Evolutionary conservation across 305 asterid genomes (phyloP).

Genomic region (Fraxinus xanthoxyloides): DNA sequence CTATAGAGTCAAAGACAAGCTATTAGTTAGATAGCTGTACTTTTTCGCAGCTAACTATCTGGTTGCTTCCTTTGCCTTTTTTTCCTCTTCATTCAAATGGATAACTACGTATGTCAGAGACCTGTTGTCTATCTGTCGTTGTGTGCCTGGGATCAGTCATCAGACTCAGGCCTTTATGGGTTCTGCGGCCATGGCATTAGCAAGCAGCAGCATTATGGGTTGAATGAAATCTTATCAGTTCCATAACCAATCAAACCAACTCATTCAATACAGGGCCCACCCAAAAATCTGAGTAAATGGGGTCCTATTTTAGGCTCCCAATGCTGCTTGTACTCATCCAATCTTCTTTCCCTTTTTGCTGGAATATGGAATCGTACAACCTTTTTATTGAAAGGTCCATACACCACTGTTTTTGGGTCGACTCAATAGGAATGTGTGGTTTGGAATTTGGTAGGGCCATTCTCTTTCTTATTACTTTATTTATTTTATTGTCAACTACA

Average conservation of each 20-base stretch:
- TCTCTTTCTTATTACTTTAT: not conserved
- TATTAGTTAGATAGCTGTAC: not conserved
- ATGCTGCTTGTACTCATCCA: not conserved
- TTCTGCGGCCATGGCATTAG: not conserved
- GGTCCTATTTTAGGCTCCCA: not conserved
- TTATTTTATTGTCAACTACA: not conserved
- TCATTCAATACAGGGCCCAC: constrained; percentile 13
- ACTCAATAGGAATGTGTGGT: not conserved
- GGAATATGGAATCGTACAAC: not conserved
- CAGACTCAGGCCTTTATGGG: not conserved
- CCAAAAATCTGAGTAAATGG: not conserved
- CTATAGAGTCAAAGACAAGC: not conserved
- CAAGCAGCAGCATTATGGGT: not conserved
- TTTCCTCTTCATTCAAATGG: not conserved
- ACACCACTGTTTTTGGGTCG: not conserved
- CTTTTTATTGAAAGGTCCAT: not conserved
- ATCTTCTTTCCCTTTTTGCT: not conserved
- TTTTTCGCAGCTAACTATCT: not conserved
- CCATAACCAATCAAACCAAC: constrained; percentile 25
- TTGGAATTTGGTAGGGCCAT: not conserved
- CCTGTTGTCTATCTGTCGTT: not conserved
- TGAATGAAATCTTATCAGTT: constrained; percentile 14
- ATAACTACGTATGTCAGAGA: constrained; percentile 1
- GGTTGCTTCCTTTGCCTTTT: not conserved
- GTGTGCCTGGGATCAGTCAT: not conserved